Evolutionary conservation across 108 stramenopile genomes (phyloP).

Genomic region (Stephanodiscus minutulus): DNA sequence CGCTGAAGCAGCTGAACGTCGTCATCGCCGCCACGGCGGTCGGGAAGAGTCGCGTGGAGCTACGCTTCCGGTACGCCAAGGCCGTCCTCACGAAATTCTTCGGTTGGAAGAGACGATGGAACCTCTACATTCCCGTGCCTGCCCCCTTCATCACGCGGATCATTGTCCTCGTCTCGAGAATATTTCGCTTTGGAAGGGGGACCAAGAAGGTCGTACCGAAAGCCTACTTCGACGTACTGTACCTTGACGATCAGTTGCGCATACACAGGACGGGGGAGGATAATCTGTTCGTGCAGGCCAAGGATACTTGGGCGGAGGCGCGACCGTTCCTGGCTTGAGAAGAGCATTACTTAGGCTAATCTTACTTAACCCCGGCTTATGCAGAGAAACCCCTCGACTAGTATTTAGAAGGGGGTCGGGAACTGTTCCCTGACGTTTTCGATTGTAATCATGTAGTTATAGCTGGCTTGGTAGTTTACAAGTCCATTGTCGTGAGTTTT

Average conservation of each 20-base stretch:
- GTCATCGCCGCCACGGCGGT: conserved; percentile 26
- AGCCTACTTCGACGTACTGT: conserved; percentile 46
- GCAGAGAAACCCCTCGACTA: too few species aligned
- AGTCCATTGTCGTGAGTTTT: too few species aligned
- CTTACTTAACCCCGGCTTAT: too few species aligned
- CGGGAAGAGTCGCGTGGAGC: conserved; percentile 34
- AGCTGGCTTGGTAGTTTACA: too few species aligned
- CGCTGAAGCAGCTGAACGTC: conserved; percentile 21
- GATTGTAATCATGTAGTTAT: too few species aligned
- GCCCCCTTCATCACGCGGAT: conserved; percentile 42
- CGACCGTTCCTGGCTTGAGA: conserved; percentile 9
- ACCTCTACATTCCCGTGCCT: conserved; percentile 36
- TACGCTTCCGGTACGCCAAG: conserved; percentile 62
- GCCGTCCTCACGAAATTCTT: conserved; percentile 47
- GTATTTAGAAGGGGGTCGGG: too few species aligned
- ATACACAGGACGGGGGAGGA: conserved; percentile 47
- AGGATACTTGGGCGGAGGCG: conserved; percentile 27
- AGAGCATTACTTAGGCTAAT: too few species aligned
- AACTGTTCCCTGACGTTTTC: too few species aligned
- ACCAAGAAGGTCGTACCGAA: conserved; percentile 17
- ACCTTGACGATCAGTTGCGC: conserved; percentile 36
- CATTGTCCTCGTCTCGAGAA: conserved; percentile 31
- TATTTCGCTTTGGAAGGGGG: conserved; percentile 32
- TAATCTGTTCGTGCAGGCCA: conserved; percentile 43
- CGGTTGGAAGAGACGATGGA: conserved; percentile 16